Evolutionary conservation across 352 stramenopile species (phyloP).

Genomic region (Aphanomyces euteiches): DNA sequence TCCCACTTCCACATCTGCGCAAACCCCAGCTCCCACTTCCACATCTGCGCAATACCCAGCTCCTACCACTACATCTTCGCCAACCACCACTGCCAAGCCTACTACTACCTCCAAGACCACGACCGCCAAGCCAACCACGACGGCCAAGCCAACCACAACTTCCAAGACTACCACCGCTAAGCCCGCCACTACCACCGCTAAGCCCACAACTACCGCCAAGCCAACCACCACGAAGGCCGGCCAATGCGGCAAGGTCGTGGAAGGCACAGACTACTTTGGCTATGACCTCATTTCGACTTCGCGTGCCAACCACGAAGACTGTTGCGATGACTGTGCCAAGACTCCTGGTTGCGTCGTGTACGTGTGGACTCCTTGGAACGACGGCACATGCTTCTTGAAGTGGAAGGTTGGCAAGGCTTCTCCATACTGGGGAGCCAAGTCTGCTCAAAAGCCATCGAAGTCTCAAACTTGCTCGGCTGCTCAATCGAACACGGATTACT

Average conservation of each 20-base stretch:
- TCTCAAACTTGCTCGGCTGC: background rate
- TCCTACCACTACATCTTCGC: no score
- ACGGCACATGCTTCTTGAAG: conserved; percentile 17
- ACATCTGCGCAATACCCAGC: no score
- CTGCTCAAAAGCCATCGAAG: background rate
- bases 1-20: no score
- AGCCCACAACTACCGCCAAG: background rate
- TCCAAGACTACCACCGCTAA: no score
- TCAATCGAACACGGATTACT: conserved; percentile 11
- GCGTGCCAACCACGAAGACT: background rate
- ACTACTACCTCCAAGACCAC: no score
- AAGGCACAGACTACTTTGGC: conserved; percentile 21
- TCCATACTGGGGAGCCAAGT: conserved; percentile 3
- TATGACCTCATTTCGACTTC: conserved; percentile 20
- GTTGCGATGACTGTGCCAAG: conserved; percentile 10
- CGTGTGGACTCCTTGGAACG: conserved; percentile 19
- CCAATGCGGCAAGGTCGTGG: background rate
- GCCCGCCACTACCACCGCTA: no score
- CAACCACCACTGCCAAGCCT: no score
- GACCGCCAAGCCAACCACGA: no score
- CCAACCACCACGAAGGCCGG: background rate
- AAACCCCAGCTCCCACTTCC: no score
- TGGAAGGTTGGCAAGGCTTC: conserved; percentile 28
- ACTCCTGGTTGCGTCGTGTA: conserved; percentile 12
- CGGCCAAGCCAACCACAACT: no score